phyloP scores from a whole-genome alignment of 257 asterid genomes.

The Penstemon barbatus region DNA sequence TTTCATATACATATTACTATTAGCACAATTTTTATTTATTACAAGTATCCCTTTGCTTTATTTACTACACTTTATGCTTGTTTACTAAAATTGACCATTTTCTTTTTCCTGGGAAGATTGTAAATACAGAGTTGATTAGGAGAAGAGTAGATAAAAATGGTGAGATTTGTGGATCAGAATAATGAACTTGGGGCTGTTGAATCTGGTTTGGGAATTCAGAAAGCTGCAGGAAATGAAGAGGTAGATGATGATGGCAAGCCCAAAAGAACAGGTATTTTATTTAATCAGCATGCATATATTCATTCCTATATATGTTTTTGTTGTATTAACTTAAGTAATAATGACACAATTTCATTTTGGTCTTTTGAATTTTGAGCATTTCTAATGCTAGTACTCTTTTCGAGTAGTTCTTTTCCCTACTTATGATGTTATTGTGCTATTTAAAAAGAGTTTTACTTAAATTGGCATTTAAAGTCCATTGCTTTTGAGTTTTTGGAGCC shows the following conservation, averaged over 20 bases:
- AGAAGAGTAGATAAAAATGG: constrained; percentile 28
- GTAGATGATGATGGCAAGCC: constrained; percentile 70
- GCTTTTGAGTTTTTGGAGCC: too few relatives aligned
- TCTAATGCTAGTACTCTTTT: background rate
- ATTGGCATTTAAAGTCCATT: too few relatives aligned
- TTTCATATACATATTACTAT: constrained; percentile 15
- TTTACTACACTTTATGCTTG: background rate
- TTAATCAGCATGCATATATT: background rate
- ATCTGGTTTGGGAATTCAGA: constrained; percentile 45
- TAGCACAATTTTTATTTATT: background rate
- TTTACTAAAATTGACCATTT: background rate
- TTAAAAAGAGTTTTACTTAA: too few relatives aligned
- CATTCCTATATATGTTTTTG: background rate
- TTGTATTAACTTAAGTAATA: background rate
- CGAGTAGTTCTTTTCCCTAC: background rate
- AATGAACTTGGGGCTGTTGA: constrained; percentile 38
- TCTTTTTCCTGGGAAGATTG: background rate
- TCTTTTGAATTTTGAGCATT: constrained; percentile 4
- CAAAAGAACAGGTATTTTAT: constrained; percentile 44
- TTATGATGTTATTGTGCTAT: too few relatives aligned
- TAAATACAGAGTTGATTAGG: constrained; percentile 10
- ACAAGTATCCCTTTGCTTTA: background rate
- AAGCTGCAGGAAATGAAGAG: constrained; percentile 32
- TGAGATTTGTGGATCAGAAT: constrained; percentile 33
- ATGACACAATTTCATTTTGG: background rate